A percentile compares a stretch with the other conserved stretches of the same genome.
Conservation (phyloP, 345 rosid species). For the Heritiera fomes region DNA sequence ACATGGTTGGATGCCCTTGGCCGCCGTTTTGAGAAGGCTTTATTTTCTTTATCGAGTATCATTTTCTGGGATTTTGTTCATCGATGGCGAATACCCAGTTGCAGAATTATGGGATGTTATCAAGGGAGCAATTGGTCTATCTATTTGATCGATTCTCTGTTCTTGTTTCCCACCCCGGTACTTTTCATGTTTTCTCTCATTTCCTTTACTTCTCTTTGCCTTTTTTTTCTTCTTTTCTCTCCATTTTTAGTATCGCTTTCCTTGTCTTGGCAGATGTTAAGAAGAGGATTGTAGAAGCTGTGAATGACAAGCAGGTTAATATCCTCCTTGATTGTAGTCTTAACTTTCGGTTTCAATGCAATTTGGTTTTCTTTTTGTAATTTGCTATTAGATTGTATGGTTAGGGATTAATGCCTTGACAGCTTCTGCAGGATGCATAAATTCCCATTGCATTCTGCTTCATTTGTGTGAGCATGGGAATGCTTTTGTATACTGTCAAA, state of each 20-base stretch:
- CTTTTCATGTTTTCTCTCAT: not conserved
- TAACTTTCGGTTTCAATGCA: not conserved
- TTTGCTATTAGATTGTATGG: not conserved
- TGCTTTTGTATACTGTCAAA: too few relatives aligned
- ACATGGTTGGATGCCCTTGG: not conserved
- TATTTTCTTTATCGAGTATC: not conserved
- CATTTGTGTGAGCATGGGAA: not conserved
- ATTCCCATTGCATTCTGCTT: not conserved
- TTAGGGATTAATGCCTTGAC: not conserved
- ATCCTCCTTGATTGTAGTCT: not conserved
- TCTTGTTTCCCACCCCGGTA: slow-evolving; percentile 67
- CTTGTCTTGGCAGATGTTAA: slow-evolving; percentile 56
- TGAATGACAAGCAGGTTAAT: slow-evolving; percentile 65
- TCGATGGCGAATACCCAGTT: slow-evolving; percentile 28
- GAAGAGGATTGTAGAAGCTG: slow-evolving; percentile 75
- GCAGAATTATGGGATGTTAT: slow-evolving; percentile 58
- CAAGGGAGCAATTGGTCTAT: slow-evolving; percentile 60
- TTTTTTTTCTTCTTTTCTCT: not conserved
- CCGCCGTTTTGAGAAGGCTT: not conserved
- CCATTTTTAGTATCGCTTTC: not conserved
- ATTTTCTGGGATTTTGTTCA: not conserved
- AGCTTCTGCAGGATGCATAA: not conserved
- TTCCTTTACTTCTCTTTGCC: not conserved
- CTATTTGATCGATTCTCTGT: slow-evolving; percentile 72
- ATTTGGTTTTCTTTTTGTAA: not conserved